Base-by-base conservation (phyloP, 306 rosid species). In the Canavalia ensiformis region DNA sequence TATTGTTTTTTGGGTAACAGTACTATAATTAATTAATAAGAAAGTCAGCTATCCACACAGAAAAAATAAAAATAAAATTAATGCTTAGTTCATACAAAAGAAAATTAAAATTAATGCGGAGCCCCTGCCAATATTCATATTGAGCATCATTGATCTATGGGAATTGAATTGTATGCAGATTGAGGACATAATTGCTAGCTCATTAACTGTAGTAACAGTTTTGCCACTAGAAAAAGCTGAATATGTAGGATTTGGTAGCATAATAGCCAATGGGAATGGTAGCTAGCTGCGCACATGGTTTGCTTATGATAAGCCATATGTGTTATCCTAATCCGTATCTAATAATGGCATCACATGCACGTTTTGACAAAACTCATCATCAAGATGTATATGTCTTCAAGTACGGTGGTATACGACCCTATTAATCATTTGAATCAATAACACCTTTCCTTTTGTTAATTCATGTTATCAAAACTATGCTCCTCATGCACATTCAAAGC, bases 341-440 rank as follows among this genome's bases (percentile, higher is more conserved):
- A 75, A 79, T 67, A 58, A 80, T 73, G 69, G 41, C 25, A 83
- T 83, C 89, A 83, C 87, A 80, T 83, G 89, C 68, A 25, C 3
- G 29, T 13, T 75, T 86, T 83, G 79, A 86, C 71, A 35, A 82
- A 82, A 58, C 65, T 77, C 42, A 30, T 83, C 12, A 47, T 2
- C 0, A 10, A 62, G 2, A 50, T 54, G 69, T 80, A 18, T 64
- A 68, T 71, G 79, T 81, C 79, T 65, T 49, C 0, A 25, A 30
- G 82, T 85, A 81, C 75, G 88, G 83, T 69, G 76, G 8, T 65
- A 57, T 72, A 75, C 39, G 57, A 51, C 50, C 75, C 68, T 46
- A 55, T 64, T 71, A 81, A 81, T 81, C 77, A 67, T 85, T 81
- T 70, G 74, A 55, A 70, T 65, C 46, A 39, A 65, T 3, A 51